A percentile compares a stretch with the other conserved stretches of the same genome.
phyloP scores from a whole-genome alignment of 192 early-diverging fungal species.

The Backusella australiensis region DNA sequence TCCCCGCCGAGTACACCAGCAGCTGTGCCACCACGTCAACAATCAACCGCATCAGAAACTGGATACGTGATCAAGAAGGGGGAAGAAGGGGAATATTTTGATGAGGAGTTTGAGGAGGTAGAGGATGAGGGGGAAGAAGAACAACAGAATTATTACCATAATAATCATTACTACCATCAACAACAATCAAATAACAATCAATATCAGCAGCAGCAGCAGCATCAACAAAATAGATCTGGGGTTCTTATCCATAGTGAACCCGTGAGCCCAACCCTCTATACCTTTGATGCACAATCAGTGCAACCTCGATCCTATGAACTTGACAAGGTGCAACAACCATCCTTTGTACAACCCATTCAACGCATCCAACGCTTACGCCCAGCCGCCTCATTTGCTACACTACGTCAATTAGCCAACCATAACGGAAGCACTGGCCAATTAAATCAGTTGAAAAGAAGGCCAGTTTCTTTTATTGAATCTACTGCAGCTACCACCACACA shows the following conservation, averaged over 20 bases:
- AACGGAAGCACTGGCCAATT: not conserved
- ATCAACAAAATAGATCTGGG: not conserved
- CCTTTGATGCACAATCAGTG: slow-evolving; percentile 9
- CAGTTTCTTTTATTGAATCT: slow-evolving; percentile 11
- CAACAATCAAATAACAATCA: not conserved
- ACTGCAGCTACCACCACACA: not conserved
- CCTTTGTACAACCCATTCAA: slow-evolving; percentile 2
- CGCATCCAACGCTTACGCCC: slow-evolving; percentile 2
- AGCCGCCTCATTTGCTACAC: slow-evolving; percentile 22
- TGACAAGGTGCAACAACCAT: not conserved
- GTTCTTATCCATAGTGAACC: not conserved
- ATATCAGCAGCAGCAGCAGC: not conserved
- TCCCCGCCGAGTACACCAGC: not conserved
- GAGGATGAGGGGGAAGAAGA: not conserved
- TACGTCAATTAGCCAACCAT: slow-evolving; percentile 12
- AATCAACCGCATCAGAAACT: not conserved
- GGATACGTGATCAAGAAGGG: not conserved
- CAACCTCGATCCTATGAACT: not conserved
- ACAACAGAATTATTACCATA: not conserved
- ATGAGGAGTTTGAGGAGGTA: not conserved
- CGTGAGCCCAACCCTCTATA: not conserved
- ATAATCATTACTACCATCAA: not conserved
- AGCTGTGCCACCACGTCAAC: not conserved
- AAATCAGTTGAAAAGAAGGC: not conserved
- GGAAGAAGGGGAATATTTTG: not conserved